Percentiles rank a stretch among this genome's conserved stretches.
phyloP scores from a whole-genome alignment of 2,329 filamentous ascomycete genomes.

The Alternaria dauci region DNA sequence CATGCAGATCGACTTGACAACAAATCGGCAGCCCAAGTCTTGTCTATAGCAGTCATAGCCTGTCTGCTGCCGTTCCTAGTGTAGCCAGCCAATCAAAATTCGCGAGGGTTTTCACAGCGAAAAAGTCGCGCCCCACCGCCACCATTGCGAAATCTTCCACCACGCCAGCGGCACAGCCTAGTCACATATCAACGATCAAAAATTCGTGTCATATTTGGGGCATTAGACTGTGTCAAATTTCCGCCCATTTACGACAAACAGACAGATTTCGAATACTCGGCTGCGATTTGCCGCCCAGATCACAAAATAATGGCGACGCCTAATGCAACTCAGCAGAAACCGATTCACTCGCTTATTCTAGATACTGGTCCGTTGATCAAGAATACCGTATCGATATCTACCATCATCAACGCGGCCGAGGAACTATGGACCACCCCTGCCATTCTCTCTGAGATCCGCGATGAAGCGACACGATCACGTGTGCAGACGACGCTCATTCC shows the following conservation, averaged over 20 bases:
- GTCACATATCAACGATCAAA: constrained; percentile 2
- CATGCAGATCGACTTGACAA: background rate
- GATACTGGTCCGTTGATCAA: constrained; percentile 94
- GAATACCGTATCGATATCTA: constrained; percentile 86
- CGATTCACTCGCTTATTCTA: constrained; percentile 83
- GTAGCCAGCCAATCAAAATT: constrained; percentile 15
- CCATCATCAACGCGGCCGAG: constrained; percentile 79
- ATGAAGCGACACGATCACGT: constrained; percentile 79
- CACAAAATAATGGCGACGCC: constrained; percentile 3
- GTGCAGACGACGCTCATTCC: constrained; percentile 86
- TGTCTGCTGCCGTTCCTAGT: background rate
- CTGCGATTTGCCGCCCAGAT: background rate
- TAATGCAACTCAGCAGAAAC: constrained; percentile 60
- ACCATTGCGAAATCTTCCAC: constrained; percentile 29
- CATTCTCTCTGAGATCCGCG: constrained; percentile 86
- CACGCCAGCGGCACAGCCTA: constrained; percentile 3
- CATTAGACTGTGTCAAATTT: background rate
- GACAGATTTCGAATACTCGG: background rate
- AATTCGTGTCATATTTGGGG: background rate
- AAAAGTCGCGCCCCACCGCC: constrained; percentile 27
- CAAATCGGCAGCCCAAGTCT: background rate
- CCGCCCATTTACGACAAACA: background rate
- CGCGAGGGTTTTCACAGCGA: constrained; percentile 10
- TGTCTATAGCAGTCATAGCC: background rate
- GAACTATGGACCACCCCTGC: constrained; percentile 73